Evolutionary conservation across 352 stramenopile species (phyloP), one percentile per base, ranked within the genome.

Genomic region (Pythium utonaiense): DNA sequence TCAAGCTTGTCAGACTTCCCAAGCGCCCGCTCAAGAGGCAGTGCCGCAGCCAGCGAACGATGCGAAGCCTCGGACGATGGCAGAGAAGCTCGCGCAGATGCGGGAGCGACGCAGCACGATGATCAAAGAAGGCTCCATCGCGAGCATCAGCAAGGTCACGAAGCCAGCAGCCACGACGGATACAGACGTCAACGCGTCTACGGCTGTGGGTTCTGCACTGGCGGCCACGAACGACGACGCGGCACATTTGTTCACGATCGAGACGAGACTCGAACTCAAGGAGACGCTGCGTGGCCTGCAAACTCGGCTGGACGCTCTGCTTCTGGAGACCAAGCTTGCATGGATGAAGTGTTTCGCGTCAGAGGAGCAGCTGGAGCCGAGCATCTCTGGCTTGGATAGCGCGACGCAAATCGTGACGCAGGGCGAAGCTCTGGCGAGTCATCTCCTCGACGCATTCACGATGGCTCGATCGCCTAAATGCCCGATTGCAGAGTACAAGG

Each of bases 311-410:
- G 53, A 58, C 8, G 57, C 61, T 12, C 59, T 86, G 38, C 61
- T 91, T 3, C 57, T 88, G n/a, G 71, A 75, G 33, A 60, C 64
- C 25, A 86, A 88, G 44, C 56, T 89, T 34, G 76, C 75, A 24
- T 89, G 78, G 77, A 86, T 88, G 78, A 70, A 74, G 52, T 88
- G 78, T 60, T 84, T 82, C 55, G 51, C 59, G 7, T 28, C 22
- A 30, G 30, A 60, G 9, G 38, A 49, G 10, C 27, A 42, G 12
- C 22, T 2, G 19, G 45, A 33, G 8, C 3, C 4, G 1, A 53
- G 10, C 17, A 48, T 45, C 13, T 28, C 19, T 14, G 33, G 48
- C 27, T 44, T 48, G 0, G 19, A 14, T 1, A 45, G 57, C 0
- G 73, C 77, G 7, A 44, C 44, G 24, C 56, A 73, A 45, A 66